Base-by-base conservation (phyloP, 352 stramenopile genomes). In the Phytophthora vignae region DNA sequence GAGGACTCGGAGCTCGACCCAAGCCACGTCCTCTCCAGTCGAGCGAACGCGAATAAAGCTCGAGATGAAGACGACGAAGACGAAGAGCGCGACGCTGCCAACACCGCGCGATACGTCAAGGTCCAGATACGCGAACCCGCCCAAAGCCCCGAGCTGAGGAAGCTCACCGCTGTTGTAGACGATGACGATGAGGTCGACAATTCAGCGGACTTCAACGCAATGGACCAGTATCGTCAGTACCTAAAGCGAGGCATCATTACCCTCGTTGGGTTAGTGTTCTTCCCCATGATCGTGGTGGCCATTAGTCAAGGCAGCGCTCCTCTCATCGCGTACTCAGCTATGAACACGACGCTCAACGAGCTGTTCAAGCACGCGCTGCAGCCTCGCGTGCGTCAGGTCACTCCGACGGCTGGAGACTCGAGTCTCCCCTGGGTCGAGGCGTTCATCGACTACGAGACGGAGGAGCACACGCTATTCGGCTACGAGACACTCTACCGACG, bases 281-380 rank as follows among this genome's bases (percentile, higher is more conserved):
- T 74, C 1, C 69, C 70, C 1, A 6, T 61, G 31, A 6, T 69
- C 17, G 62, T 64, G 12, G n/a, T 77, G 11, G 50, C 55, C 2
- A 33, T 79, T 1, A 55, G 53, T 15, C 40, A 64, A 42, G 21
- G 29, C 6, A 70, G 48, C 38, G 62, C 40, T 1, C 42, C 52
- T 17, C 56, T 74, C 1, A 56, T 85, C n/a, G 67, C 73, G 7
- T 61, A 65, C 2, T 64, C 78, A 14, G 78, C 60, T 4, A 48
- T 83, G 14, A 83, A 85, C 50, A 71, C 76, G 49, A 73, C 65
- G 17, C 38, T 80, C 12, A 83, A 77, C 50, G 76, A 80, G 33
- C 29, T 77, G 11, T 78, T 83, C 49, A 29, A 53, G 1, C 60
- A 60, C 17, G 46, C 59, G 1, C 11, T 67, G 5, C 40, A 53